Base-by-base conservation (phyloP, 2,329 filamentous ascomycete genomes). In the Aspergillus jensenii region DNA sequence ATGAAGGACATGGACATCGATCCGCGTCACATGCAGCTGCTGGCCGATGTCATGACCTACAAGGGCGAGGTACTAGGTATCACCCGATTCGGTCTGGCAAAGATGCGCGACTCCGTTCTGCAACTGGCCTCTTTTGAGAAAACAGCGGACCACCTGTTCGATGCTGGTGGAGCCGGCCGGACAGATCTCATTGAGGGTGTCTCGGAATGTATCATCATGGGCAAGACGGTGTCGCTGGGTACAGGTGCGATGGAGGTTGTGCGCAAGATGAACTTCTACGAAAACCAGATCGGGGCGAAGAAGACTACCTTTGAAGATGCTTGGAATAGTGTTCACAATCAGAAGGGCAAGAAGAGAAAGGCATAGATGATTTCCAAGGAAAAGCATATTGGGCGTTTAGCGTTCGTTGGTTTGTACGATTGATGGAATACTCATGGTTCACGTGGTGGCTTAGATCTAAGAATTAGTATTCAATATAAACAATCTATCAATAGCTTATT, bases 41-140 rank as follows among this genome's bases (percentile, higher is more conserved):
- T 99, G 2, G 93, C 95, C 11, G 95, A 99, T 70, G 93, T 97
- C 54, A 99, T 99, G 95, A 98, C 95, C 1, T 98, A 93, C 83
- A 98, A 97, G 79, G 95, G 95, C 51, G 93, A 98, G 66, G 90
- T 99, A 0, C 84, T 97, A 17, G 95, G 95, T 52, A 99, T 99
- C 72, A 99, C 95, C 2, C 89, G 95, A 33, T 98, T 98, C 74
- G 95, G 95, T 52, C 82, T 99, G 25, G 90, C 92, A 57, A 99
- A 98, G 82, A 98, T 96, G 89, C 84, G 95, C 52, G 95, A 99
- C 74, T 90, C 86, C 15, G 95, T 98, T 11, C 80, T 99, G 56
- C 95, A 99, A 75, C 83, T 99, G 12, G 95, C 95, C 0, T 93
- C 89, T 17, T 99, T 99, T 71, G 95, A 99, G 77, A 98, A 98